Conservation (phyloP, 805 yeast species). For the Pichia eremophila region DNA sequence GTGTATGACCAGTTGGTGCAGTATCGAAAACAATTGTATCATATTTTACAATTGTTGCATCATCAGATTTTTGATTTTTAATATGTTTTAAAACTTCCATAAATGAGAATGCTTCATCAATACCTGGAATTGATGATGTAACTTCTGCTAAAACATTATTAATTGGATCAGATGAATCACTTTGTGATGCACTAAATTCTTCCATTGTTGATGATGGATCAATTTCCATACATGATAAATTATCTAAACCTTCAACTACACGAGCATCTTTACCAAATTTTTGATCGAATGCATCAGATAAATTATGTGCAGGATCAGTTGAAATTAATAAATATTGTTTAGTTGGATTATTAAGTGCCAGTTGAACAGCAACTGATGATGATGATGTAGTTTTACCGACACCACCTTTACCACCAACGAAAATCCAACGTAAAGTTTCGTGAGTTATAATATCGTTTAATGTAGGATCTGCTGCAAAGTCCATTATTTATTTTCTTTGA, state of each 20-base stretch:
- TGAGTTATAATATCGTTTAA: constrained; percentile 53
- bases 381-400: constrained; percentile 98
- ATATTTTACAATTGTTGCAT: constrained; percentile 37
- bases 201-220: constrained; percentile 92
- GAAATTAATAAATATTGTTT: constrained; percentile 84
- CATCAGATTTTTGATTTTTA: constrained; percentile 49
- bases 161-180: constrained; percentile 55
- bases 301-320: constrained; percentile 97
- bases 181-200: constrained; percentile 47
- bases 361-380: constrained; percentile 87
- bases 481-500: constrained; percentile 15
- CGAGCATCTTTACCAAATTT: constrained; percentile 97
- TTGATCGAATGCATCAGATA: constrained; percentile 97
- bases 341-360: constrained; percentile 71
- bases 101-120: constrained; percentile 94
- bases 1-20: constrained; percentile 99
- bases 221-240: constrained; percentile 95
- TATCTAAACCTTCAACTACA: constrained; percentile 78
- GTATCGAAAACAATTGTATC: constrained; percentile 94
- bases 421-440: constrained; percentile 84
- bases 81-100: constrained; percentile 98
- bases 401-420: constrained; percentile 99
- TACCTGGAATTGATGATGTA: constrained; percentile 94
- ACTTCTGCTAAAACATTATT: constrained; percentile 75
- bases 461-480: constrained; percentile 61